Evolutionary conservation across 1,139 yeast genomes (phyloP), one percentile per base, ranked within the genome.

Genomic region (Zygosaccharomyces pseudobailii): DNA sequence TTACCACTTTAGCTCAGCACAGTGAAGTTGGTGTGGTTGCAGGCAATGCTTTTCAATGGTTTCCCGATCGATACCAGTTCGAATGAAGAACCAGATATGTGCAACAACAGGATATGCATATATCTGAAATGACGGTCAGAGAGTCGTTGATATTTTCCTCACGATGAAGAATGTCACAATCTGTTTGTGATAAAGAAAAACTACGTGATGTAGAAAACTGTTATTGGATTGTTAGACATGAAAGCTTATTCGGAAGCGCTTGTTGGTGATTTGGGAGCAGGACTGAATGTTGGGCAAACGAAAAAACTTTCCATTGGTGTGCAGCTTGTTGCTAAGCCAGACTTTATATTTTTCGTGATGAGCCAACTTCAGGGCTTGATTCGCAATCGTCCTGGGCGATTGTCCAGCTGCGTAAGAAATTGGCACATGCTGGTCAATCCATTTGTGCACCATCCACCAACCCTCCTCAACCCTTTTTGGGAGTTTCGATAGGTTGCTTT

Each of bases 101-200:
- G 42, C 82, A 77, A 58, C 83, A 78, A 58, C 82, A 77, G 59
- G 82, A 78, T 68, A 65, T 78, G 24, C 82, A 78, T 60, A 66
- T 75, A 52, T 67, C 73, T 8, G 70, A 71, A 57, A 64, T 72
- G 34, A 75, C 82, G 13, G 81, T 78, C 27, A 68, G 78, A 55
- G 82, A 78, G 56, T 71, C 81, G 1, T 66, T 78, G 47, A 70
- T 64, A 46, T 74, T 77, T 61, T 74, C 80, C 8, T 78, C 81
- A 10, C 62, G 71, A 46, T 64, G 76, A 52, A 70, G 81, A 64
- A 27, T 34, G 20, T 34, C 41, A 6, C 33, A 38, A 9, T 28
- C 24, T 8, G 33, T 38, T 17, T 70, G 79, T 59, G 76, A 74
- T 47, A 62, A 61, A 36, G 79, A 75, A 52, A 74, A 71, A 53